Evolutionary conservation across 345 rosid genomes (phyloP).

Genomic region (Hibiscus trionum): DNA sequence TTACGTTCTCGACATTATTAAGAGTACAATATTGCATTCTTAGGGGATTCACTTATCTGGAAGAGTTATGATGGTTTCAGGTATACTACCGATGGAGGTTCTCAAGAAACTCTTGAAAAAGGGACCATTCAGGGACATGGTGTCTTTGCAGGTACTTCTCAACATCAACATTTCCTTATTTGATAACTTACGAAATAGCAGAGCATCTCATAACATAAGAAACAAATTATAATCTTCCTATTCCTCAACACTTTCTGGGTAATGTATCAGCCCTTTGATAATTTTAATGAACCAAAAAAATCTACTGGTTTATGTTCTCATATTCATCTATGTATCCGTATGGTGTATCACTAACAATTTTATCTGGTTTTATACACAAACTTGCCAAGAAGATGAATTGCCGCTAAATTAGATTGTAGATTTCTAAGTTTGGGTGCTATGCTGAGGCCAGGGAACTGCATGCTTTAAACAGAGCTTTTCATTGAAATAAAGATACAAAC

Average conservation of each 20-base stretch:
- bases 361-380: background rate
- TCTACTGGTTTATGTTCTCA: background rate
- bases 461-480: background rate
- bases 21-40: background rate
- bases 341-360: background rate
- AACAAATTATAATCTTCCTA: background rate
- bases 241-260: background rate
- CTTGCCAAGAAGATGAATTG: background rate
- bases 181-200: background rate
- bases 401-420: background rate
- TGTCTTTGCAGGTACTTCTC: constrained; percentile 62
- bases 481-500: background rate
- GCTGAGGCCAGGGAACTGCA: background rate
- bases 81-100: constrained; percentile 94
- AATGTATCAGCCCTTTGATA: background rate
- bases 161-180: background rate
- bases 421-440: background rate
- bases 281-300: background rate
- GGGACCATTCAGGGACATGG: constrained; percentile 59
- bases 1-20: background rate
- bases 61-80: constrained; percentile 29
- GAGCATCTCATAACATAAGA: background rate
- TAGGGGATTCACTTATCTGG: constrained; percentile 4
- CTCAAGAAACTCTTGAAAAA: constrained; percentile 58
- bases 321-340: background rate